Percentiles rank a stretch among this genome's conserved stretches.
These are phyloP conservation scores for Sarocladiaceae sp. DNA, from an alignment of 2,329 filamentous ascomycete species.

Conservation along the genomic window DNA sequence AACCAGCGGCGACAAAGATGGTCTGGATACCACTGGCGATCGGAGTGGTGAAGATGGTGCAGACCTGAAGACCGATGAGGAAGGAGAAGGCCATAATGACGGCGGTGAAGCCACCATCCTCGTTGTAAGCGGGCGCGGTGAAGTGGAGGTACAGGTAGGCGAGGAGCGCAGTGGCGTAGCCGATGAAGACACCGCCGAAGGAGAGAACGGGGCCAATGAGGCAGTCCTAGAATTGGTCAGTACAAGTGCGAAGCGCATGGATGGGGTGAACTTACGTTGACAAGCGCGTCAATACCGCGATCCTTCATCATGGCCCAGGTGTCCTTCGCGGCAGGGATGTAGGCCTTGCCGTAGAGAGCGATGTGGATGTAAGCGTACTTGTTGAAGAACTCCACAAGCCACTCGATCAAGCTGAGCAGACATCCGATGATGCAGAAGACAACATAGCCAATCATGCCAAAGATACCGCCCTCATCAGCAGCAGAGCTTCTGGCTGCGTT, in stretches of 20 bases:
- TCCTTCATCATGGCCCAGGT: slow-evolving; percentile 91
- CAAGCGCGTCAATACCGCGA: slow-evolving; percentile 82
- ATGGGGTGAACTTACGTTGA: slow-evolving; percentile 52
- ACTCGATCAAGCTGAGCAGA: slow-evolving; percentile 72
- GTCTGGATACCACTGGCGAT: slow-evolving; percentile 86
- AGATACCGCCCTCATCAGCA: slow-evolving; percentile 65
- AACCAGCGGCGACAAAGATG: slow-evolving; percentile 76
- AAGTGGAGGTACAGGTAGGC: slow-evolving; percentile 84
- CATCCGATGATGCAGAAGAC: slow-evolving; percentile 74
- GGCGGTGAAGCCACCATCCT: slow-evolving; percentile 61
- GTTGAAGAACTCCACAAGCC: slow-evolving; percentile 86
- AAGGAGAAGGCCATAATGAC: slow-evolving; percentile 83
- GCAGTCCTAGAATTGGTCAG: slow-evolving; percentile 53
- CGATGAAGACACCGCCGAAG: slow-evolving; percentile 79
- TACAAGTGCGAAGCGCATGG: not conserved
- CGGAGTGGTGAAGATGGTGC: slow-evolving; percentile 84
- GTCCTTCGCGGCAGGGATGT: slow-evolving; percentile 81
- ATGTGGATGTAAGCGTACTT: slow-evolving; percentile 92
- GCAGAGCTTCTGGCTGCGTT: slow-evolving; percentile 66
- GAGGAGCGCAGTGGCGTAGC: slow-evolving; percentile 74
- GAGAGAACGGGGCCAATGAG: slow-evolving; percentile 70
- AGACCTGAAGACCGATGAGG: slow-evolving; percentile 84
- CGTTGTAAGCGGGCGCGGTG: slow-evolving; percentile 77
- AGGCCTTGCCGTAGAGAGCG: slow-evolving; percentile 85
- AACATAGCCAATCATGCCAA: slow-evolving; percentile 62